Percentiles rank a stretch among this genome's conserved stretches.
These are phyloP conservation scores for Cryphonectria nitschkei DNA, from an alignment of 2,329 filamentous ascomycete genomes.

Conservation along the genomic window DNA sequence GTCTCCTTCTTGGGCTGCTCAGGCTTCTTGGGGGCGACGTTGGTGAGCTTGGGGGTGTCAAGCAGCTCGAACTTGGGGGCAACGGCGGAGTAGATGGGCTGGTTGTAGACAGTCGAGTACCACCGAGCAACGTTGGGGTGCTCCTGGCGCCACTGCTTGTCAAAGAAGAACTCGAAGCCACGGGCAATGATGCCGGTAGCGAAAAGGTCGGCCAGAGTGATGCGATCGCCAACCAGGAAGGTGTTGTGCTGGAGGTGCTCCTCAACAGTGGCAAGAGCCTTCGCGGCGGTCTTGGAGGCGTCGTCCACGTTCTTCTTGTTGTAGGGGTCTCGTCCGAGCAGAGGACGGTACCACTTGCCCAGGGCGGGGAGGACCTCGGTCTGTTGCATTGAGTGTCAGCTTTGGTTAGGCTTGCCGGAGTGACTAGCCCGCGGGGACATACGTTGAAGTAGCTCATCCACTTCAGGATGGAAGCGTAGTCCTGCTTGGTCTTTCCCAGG, in stretches of 20 bases:
- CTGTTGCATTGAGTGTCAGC: constrained; percentile 20
- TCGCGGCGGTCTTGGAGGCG: constrained; percentile 67
- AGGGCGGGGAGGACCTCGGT: constrained; percentile 75
- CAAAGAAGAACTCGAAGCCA: constrained; percentile 93
- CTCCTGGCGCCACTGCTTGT: constrained; percentile 81
- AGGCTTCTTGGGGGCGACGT: constrained; percentile 76
- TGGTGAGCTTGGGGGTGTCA: constrained; percentile 76
- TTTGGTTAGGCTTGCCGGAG: not conserved
- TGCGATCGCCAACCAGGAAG: constrained; percentile 95
- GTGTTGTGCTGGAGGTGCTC: constrained; percentile 90
- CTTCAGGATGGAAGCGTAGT: constrained; percentile 95
- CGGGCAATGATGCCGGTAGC: constrained; percentile 76
- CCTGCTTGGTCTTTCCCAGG: constrained; percentile 99
- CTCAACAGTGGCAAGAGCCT: constrained; percentile 76
- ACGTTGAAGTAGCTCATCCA: constrained; percentile 97
- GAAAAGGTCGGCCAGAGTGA: constrained; percentile 96
- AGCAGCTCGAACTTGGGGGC: constrained; percentile 76
- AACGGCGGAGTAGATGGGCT: constrained; percentile 85
- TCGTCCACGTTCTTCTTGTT: constrained; percentile 98
- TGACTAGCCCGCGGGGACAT: not conserved
- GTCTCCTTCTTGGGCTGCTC: constrained; percentile 68
- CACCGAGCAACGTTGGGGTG: constrained; percentile 89
- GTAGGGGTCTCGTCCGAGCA: constrained; percentile 81
- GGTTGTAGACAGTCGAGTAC: constrained; percentile 93
- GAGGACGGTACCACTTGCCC: constrained; percentile 82